Evolutionary conservation across 306 rosid genomes (phyloP), one percentile per base, ranked within the genome.

Genomic region (Dryas octopetala): DNA sequence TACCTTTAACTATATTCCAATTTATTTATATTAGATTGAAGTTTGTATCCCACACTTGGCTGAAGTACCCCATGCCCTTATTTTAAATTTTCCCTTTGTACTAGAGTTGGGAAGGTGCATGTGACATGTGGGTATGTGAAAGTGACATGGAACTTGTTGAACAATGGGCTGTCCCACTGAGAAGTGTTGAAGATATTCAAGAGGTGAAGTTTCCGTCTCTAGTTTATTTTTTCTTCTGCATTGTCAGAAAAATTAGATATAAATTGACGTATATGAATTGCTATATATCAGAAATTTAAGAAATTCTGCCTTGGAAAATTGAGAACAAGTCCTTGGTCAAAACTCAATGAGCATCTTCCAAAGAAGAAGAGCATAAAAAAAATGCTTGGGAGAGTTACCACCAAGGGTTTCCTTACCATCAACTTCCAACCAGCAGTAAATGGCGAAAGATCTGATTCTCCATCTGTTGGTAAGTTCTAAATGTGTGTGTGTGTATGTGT

Each of bases 261-360:
- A 53, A 79, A 70, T 44, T 72, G 66, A 72, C 55, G n/a, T 66
- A 40, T 51, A 15, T 49, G 38, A 40, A 17, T 62, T 85, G 51
- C 68, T 83, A 44, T 48, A 44, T 74, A 53, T 70, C 96, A 95
- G 99, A 90, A 90, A 80, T 95, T 95, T 82, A 89, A 76, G 85
- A 26, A 89, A 79, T 86, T 77, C 83, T 95, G 96, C 84, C 86
- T 86, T 80, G 96, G 99, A 77, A 90, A 88, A 82, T 84, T 95
- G 92, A 95, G 87, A 84, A 95, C 86, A 88, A 90, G 88, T 73
- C 99, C 99, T 40, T 95, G 99, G 99, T 91, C 97, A 45, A 97
- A 95, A 78, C 71, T 95, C 57, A 97, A 95, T 54, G 97, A 97
- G 80, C 93, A 92, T 79, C 97, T 87, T 83, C 93, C 96, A 19